Conservation (phyloP, 345 rosid genomes). For the Syzygium oleosum region DNA sequence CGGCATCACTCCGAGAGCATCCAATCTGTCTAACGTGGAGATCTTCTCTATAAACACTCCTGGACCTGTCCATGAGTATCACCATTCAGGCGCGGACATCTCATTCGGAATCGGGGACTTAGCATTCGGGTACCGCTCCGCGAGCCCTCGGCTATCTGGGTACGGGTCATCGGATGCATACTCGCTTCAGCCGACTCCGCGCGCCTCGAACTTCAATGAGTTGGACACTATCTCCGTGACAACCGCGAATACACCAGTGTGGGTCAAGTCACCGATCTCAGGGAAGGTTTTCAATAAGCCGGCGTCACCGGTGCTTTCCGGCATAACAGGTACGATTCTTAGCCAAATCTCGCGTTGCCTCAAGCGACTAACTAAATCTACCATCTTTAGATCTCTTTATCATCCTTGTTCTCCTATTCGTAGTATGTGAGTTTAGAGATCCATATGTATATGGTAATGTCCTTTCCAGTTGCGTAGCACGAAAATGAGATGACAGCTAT, state of each 20-base stretch:
- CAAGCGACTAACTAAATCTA: background rate
- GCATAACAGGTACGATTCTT: background rate
- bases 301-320: slow-evolving; percentile 23
- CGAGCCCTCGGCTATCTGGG: slow-evolving; percentile 51
- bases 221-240: slow-evolving; percentile 20
- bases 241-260: slow-evolving; percentile 16
- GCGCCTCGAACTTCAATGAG: slow-evolving; percentile 47
- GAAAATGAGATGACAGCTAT: background rate
- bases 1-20: slow-evolving; percentile 38
- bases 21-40: slow-evolving; percentile 45
- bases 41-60: slow-evolving; percentile 45
- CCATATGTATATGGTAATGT: background rate
- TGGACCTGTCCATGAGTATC: slow-evolving; percentile 8
- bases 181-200: slow-evolving; percentile 48
- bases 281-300: slow-evolving; percentile 26
- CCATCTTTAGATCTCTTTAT: background rate
- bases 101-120: slow-evolving; percentile 41
- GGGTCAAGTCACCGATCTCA: slow-evolving; percentile 32
- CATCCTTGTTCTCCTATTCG: background rate
- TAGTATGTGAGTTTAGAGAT: background rate
- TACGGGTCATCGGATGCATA: slow-evolving; percentile 78
- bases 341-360: background rate
- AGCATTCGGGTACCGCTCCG: slow-evolving; percentile 48
- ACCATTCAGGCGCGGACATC: slow-evolving; percentile 23
- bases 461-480: background rate